Percentiles rank a stretch among this genome's conserved stretches.
phyloP scores from a whole-genome alignment of 495 filamentous ascomycete species.

The Acidiella bohemica region DNA sequence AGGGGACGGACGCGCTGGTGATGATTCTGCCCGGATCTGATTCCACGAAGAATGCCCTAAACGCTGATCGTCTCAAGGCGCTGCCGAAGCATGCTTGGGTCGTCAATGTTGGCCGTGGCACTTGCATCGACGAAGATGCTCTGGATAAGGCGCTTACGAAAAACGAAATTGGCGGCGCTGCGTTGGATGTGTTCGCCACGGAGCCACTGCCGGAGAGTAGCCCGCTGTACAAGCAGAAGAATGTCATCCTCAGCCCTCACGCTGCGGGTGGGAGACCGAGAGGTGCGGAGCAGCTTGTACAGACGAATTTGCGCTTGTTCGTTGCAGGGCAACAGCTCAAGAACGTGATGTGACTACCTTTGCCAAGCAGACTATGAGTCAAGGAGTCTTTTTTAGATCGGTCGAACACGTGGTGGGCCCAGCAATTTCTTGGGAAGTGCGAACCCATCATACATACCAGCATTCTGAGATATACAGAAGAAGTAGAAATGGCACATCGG shows the following conservation, averaged over 20 bases:
- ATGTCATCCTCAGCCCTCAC: constrained; percentile 14
- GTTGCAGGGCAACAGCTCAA: constrained; percentile 39
- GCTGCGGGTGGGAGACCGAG: constrained; percentile 38
- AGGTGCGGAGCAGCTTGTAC: constrained; percentile 39
- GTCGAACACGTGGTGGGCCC: too few relatives aligned
- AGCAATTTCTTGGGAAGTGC: too few relatives aligned
- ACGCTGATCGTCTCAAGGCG: constrained; percentile 11
- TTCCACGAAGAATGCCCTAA: constrained; percentile 12
- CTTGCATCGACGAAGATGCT: constrained; percentile 46
- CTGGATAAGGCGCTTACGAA: constrained; percentile 45
- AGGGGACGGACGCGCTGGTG: constrained; percentile 16
- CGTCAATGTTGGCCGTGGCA: constrained; percentile 16
- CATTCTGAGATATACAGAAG: too few relatives aligned
- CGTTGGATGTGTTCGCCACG: constrained; percentile 64
- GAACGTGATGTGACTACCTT: constrained; percentile 37
- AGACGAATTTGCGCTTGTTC: constrained; percentile 39
- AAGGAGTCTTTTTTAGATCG: too few relatives aligned
- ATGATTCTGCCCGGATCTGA: constrained; percentile 20
- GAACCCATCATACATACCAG: too few relatives aligned
- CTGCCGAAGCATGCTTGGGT: constrained; percentile 19
- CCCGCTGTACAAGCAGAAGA: constrained; percentile 14
- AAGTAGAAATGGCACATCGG: too few relatives aligned
- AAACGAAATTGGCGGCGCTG: constrained; percentile 54
- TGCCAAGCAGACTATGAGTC: too few relatives aligned
- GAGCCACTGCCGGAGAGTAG: constrained; percentile 48